phyloP scores from a whole-genome alignment of 2,329 filamentous ascomycete genomes.

The Aspergillus fumigatiaffinis region DNA sequence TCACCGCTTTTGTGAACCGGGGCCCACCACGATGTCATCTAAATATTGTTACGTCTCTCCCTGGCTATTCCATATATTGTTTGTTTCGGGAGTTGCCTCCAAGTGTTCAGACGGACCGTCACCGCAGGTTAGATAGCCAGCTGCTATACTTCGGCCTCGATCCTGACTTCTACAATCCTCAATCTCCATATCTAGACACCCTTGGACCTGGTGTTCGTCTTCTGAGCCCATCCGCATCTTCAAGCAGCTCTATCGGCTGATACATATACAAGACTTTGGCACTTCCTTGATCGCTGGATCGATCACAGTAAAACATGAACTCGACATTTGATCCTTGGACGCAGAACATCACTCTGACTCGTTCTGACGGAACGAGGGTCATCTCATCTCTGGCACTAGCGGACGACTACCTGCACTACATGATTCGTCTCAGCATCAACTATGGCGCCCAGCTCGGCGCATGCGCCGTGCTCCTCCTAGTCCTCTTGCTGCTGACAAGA shows the following conservation, averaged over 20 bases:
- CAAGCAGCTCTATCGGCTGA: not conserved
- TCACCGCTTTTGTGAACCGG: conserved; percentile 5
- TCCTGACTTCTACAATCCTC: conserved; percentile 1
- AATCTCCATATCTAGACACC: conserved; percentile 10
- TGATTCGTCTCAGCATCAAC: conserved; percentile 54
- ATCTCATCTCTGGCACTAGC: conserved; percentile 42
- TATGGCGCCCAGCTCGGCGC: conserved; percentile 69
- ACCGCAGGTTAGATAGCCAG: not conserved
- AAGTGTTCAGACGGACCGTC: not conserved
- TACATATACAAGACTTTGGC: not conserved
- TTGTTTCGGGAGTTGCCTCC: conserved; percentile 23
- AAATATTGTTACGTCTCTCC: conserved; percentile 9
- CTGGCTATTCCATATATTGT: conserved; percentile 20
- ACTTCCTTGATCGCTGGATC: not conserved
- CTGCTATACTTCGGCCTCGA: not conserved
- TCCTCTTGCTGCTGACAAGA: conserved; percentile 65
- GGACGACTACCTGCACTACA: conserved; percentile 46
- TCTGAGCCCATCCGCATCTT: not conserved
- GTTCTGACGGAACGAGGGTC: conserved; percentile 43
- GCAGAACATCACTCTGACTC: conserved; percentile 49
- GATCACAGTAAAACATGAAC: conserved; percentile 7
- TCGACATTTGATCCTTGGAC: conserved; percentile 48
- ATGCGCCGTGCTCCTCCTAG: conserved; percentile 59
- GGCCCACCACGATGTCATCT: not conserved
- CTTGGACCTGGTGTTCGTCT: not conserved